A percentile compares a stretch with the other conserved stretches of the same genome.
Evolutionary conservation across 768 basidiomycete genomes (phyloP).

Genomic region (Suillus decipiens): DNA sequence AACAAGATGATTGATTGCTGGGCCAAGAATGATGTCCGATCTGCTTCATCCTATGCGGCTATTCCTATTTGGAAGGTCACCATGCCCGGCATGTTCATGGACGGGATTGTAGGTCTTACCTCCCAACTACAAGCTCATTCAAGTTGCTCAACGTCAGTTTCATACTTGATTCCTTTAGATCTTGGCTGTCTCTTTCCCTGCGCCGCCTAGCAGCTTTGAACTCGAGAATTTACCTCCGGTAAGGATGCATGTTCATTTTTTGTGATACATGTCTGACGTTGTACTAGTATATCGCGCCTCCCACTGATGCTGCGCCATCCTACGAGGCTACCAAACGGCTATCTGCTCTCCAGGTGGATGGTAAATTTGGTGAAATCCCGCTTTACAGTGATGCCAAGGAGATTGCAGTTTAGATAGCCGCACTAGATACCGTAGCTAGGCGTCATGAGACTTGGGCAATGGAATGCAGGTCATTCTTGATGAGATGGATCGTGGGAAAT

Average conservation of each 20-base stretch:
- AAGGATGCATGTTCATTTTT: slow-evolving; percentile 12
- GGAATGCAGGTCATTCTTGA: slow-evolving; percentile 5
- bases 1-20: slow-evolving; percentile 40
- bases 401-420: slow-evolving; percentile 8
- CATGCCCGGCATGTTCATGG: slow-evolving; percentile 41
- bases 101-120: slow-evolving; percentile 32
- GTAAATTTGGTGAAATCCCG: slow-evolving; percentile 42
- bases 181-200: slow-evolving; percentile 41
- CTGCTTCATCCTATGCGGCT: slow-evolving; percentile 20
- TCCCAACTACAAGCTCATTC: slow-evolving; percentile 10
- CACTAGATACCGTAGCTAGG: not conserved
- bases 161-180: slow-evolving; percentile 28
- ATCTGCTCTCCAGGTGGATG: slow-evolving; percentile 29
- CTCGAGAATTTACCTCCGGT: slow-evolving; percentile 46
- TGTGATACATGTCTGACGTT: not conserved
- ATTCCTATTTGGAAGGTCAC: slow-evolving; percentile 45
- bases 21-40: slow-evolving; percentile 40
- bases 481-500: not conserved
- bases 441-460: not conserved
- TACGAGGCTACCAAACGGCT: slow-evolving; percentile 32
- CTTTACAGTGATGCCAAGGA: slow-evolving; percentile 42
- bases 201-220: slow-evolving; percentile 38
- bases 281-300: slow-evolving; percentile 41
- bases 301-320: slow-evolving; percentile 36
- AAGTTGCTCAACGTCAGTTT: not conserved